A percentile compares a stretch with the other conserved stretches of the same genome.
Conservation (phyloP, 2,329 filamentous ascomycete species). For the Talaromyces sp. region DNA sequence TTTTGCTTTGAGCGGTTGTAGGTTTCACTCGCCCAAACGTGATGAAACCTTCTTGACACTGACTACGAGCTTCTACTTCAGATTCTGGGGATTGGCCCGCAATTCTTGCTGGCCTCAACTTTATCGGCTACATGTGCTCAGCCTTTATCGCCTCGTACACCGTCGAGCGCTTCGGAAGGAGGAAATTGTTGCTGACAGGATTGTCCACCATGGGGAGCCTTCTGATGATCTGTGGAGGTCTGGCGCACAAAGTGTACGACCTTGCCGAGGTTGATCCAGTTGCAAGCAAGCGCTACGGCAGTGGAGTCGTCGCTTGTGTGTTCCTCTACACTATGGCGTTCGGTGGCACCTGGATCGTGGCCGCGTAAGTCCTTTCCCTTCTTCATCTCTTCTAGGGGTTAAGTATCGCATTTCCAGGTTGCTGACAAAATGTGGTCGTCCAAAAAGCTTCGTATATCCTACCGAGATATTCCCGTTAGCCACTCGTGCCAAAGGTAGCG, state of each 20-base stretch:
- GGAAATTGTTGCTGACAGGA: slow-evolving; percentile 39
- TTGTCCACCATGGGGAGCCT: slow-evolving; percentile 32
- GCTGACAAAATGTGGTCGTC: slow-evolving; percentile 37
- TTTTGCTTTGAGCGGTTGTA: slow-evolving; percentile 42
- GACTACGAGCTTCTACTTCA: not conserved
- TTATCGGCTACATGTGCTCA: slow-evolving; percentile 26
- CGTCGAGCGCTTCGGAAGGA: slow-evolving; percentile 44
- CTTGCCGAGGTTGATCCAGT: slow-evolving; percentile 30
- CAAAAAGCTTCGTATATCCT: slow-evolving; percentile 46
- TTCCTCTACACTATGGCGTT: slow-evolving; percentile 22
- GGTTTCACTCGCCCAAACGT: slow-evolving; percentile 2
- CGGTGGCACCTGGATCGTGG: slow-evolving; percentile 22
- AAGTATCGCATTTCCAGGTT: slow-evolving; percentile 13
- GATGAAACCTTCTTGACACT: not conserved
- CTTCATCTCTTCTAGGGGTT: slow-evolving; percentile 11
- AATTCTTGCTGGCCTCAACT: slow-evolving; percentile 41
- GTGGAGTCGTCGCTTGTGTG: slow-evolving; percentile 36
- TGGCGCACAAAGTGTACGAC: slow-evolving; percentile 39
- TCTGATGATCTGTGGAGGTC: slow-evolving; percentile 38
- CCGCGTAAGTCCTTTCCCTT: slow-evolving; percentile 20
- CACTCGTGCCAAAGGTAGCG: slow-evolving; percentile 38
- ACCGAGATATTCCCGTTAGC: slow-evolving; percentile 44
- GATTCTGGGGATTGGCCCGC: slow-evolving; percentile 36
- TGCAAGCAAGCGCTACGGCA: slow-evolving; percentile 24
- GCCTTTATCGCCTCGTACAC: slow-evolving; percentile 28